Evolutionary conservation across 78 protist genomes (phyloP).

Genomic region (Dictyostelium citrinum): DNA sequence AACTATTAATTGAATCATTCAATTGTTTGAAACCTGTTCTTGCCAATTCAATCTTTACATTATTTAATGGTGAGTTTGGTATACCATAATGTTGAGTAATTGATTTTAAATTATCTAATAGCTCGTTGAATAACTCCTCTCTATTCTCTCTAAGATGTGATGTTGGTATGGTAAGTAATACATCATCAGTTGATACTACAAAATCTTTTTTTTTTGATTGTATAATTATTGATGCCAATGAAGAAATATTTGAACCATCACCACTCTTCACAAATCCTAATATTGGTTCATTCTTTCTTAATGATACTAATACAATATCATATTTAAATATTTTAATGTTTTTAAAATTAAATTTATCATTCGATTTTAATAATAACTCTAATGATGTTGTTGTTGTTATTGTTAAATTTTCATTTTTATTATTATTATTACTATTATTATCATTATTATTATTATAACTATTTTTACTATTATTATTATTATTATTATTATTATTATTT

Average conservation of each 20-base stretch:
- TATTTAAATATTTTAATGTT: neutral
- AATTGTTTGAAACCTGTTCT: neutral
- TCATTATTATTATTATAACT: neutral
- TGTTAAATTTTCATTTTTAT: neutral
- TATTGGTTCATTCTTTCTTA: neutral
- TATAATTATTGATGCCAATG: neutral
- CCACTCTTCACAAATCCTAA: neutral
- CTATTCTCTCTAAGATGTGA: neutral
- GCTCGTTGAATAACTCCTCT: neutral
- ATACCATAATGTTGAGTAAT: neutral
- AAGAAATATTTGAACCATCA: neutral
- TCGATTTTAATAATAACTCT: neutral
- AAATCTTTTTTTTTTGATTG: neutral
- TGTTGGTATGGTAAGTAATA: neutral
- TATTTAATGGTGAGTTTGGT: neutral
- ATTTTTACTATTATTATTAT: neutral
- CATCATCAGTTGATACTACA: neutral
- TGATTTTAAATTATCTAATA: neutral
- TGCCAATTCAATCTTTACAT: neutral
- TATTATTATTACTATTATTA: neutral
- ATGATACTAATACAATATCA: conserved; percentile 2
- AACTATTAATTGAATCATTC: neutral
- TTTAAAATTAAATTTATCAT: neutral
- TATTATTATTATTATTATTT: neutral
- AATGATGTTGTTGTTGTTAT: no score